phyloP scores from a whole-genome alignment of 2,329 filamentous ascomycete genomes.

The Aspergillus caelatus region DNA sequence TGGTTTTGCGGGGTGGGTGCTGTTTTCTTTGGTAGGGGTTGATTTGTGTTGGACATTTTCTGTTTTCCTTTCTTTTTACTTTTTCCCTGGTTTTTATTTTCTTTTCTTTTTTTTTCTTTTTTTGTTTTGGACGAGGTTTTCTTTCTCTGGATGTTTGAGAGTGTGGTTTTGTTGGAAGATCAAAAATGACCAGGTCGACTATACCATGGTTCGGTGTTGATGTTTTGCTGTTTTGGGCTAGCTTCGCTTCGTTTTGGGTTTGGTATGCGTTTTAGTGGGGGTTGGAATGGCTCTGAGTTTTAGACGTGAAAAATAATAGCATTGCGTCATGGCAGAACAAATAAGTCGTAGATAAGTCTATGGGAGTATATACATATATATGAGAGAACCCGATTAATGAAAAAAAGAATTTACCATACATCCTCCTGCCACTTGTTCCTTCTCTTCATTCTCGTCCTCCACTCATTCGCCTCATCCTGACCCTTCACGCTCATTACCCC shows the following conservation, averaged over 20 bases:
- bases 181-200: background rate
- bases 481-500: conserved; percentile 39
- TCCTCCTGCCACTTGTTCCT: conserved; percentile 58
- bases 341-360: background rate
- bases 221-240: conserved; percentile 10
- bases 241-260: background rate
- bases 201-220: conserved; percentile 17
- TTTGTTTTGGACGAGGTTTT: too few relatives aligned
- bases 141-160: too few relatives aligned
- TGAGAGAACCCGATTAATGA: too few relatives aligned
- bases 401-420: conserved; percentile 45
- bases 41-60: conserved; percentile 3
- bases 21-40: background rate
- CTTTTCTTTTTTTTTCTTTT: background rate
- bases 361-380: background rate
- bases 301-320: background rate
- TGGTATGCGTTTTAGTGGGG: background rate
- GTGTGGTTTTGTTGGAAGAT: background rate
- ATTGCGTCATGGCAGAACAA: background rate
- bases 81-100: background rate
- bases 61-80: background rate
- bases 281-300: background rate
- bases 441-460: conserved; percentile 53
- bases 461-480: conserved; percentile 47
- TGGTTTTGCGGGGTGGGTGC: conserved; percentile 24